These are phyloP conservation scores for Vigna trinervia DNA, from an alignment of 306 rosid genomes.

Conservation along the genomic window DNA sequence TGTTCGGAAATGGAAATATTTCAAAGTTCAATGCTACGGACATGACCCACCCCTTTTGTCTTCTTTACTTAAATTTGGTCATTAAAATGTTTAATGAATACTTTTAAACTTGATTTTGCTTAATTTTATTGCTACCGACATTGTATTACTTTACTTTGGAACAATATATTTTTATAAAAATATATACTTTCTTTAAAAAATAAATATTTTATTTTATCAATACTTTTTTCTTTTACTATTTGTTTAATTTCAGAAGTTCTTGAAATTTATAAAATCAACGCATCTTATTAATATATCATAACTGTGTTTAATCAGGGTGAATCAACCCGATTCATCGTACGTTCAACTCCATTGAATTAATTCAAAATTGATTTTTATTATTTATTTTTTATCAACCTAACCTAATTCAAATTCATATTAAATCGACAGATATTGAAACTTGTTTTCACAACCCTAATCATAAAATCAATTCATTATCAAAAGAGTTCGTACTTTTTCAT, in stretches of 20 bases:
- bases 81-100: not conserved
- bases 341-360: too few relatives aligned
- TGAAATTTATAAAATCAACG: too few relatives aligned
- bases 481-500: not conserved
- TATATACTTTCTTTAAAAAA: not conserved
- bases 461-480: not conserved
- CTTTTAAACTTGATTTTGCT: not conserved
- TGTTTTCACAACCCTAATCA: too few relatives aligned
- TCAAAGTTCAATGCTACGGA: constrained; percentile 22
- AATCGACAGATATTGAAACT: too few relatives aligned
- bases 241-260: too few relatives aligned
- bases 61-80: not conserved
- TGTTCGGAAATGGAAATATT: constrained; percentile 39
- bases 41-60: constrained; percentile 34
- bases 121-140: not conserved
- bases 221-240: too few relatives aligned
- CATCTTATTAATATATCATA: too few relatives aligned
- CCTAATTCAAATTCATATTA: too few relatives aligned
- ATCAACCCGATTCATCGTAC: too few relatives aligned
- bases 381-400: too few relatives aligned
- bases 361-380: too few relatives aligned
- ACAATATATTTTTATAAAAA: not conserved
- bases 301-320: too few relatives aligned
- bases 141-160: not conserved
- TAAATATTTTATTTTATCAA: not conserved